Evolutionary conservation across 345 rosid genomes (phyloP).

Genomic region (Rhodamnia argentea): DNA sequence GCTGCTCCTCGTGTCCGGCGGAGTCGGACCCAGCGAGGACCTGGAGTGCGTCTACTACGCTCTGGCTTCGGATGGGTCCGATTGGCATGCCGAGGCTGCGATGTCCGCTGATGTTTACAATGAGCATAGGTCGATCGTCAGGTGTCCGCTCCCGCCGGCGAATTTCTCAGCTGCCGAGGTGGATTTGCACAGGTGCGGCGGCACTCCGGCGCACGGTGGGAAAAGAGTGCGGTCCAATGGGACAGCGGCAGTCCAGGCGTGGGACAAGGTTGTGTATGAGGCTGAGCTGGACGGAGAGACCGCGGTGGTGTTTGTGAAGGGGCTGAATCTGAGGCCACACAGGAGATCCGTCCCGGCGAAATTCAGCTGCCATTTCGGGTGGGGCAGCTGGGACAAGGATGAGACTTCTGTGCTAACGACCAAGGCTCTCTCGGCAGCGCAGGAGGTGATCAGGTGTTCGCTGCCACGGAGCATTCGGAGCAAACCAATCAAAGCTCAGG

Average conservation of each 20-base stretch:
- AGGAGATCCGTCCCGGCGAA: constrained; percentile 48
- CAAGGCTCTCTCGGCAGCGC: constrained; percentile 68
- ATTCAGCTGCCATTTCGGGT: constrained; percentile 64
- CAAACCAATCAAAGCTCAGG: constrained; percentile 40
- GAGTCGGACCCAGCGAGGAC: constrained; percentile 9
- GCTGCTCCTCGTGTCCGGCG: constrained; percentile 40
- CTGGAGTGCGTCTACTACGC: constrained; percentile 57
- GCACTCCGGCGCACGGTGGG: constrained; percentile 2
- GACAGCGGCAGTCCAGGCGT: constrained; percentile 31
- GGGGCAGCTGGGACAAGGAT: constrained; percentile 27
- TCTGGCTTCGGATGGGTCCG: neutral
- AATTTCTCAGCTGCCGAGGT: constrained; percentile 45
- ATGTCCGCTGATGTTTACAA: constrained; percentile 50
- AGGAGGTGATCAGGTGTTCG: constrained; percentile 83
- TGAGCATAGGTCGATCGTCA: constrained; percentile 44
- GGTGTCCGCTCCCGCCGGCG: constrained; percentile 60
- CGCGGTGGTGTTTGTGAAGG: constrained; percentile 74
- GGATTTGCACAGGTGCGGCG: constrained; percentile 38
- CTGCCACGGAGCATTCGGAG: constrained; percentile 48
- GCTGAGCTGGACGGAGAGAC: constrained; percentile 59
- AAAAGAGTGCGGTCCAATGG: constrained; percentile 13
- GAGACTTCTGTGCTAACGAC: constrained; percentile 34
- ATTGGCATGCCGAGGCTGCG: constrained; percentile 9
- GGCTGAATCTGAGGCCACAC: constrained; percentile 82
- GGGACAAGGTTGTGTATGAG: constrained; percentile 70